A percentile compares a stretch with the other conserved stretches of the same genome.
These are phyloP conservation scores for Paecilomyces sp. DNA, from an alignment of 2,329 filamentous ascomycete genomes.

Conservation along the genomic window DNA sequence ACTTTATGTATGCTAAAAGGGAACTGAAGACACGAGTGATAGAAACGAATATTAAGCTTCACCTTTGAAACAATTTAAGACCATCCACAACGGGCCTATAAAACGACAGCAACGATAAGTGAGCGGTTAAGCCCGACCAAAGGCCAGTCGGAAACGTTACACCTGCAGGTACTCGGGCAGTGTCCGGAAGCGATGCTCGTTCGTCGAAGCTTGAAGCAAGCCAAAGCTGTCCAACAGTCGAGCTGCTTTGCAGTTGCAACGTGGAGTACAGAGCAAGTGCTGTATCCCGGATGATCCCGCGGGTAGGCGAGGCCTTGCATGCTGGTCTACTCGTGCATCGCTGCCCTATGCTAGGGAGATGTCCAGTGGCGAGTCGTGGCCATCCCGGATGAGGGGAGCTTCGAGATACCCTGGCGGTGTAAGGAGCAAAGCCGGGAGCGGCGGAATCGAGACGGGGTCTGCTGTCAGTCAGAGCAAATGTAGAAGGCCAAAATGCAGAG, in stretches of 20 bases:
- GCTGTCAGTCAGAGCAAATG: neutral
- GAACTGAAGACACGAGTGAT: neutral
- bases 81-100: neutral
- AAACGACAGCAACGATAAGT: neutral
- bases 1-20: neutral
- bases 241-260: neutral
- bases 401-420: neutral
- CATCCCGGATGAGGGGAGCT: neutral
- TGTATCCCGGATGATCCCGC: neutral
- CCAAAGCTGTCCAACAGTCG: neutral
- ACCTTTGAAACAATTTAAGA: neutral
- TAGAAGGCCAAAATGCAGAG: neutral
- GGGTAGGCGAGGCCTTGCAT: neutral
- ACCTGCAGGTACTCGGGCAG: neutral
- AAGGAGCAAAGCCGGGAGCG: neutral
- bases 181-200: neutral
- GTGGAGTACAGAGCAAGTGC: neutral
- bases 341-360: neutral
- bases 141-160: neutral
- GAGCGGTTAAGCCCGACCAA: neutral
- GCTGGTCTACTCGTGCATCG: neutral
- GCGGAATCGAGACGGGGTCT: neutral
- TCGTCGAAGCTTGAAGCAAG: neutral
- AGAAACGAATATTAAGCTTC: neutral
- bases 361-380: neutral